Evolutionary conservation across 768 basidiomycete genomes (phyloP).

Genomic region (Boletus subparvulus): DNA sequence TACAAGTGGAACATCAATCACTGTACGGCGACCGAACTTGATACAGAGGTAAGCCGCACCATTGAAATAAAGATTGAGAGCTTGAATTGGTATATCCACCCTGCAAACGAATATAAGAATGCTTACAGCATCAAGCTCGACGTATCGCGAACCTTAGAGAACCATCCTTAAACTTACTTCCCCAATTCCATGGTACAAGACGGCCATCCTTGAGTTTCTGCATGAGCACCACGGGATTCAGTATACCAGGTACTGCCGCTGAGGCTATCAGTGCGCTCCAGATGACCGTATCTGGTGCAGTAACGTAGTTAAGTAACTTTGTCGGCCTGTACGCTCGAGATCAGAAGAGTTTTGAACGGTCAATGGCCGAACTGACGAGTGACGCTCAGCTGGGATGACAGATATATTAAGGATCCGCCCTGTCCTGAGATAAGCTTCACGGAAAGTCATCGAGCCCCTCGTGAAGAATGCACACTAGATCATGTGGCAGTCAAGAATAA

Average conservation of each 20-base stretch:
- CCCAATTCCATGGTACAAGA: conserved; percentile 92
- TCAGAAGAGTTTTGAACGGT: conserved; percentile 4
- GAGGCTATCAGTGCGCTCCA: conserved; percentile 84
- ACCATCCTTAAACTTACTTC: conserved; percentile 91
- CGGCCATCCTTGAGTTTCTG: conserved; percentile 81
- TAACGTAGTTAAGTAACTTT: conserved; percentile 92
- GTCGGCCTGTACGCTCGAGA: conserved; percentile 62
- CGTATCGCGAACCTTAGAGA: conserved; percentile 61
- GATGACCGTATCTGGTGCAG: conserved; percentile 88
- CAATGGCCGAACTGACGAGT: conserved; percentile 56
- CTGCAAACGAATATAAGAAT: conserved; percentile 35
- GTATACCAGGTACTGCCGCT: conserved; percentile 92
- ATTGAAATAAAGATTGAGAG: conserved; percentile 86
- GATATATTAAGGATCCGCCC: conserved; percentile 93
- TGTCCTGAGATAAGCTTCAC: conserved; percentile 90
- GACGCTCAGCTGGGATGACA: conserved; percentile 85
- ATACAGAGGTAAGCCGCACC: conserved; percentile 40
- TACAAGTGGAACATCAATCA: conserved; percentile 25
- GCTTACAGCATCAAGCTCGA: neutral
- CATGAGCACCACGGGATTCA: conserved; percentile 95
- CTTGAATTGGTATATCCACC: conserved; percentile 93
- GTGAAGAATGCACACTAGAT: conserved; percentile 84
- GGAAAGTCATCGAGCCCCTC: conserved; percentile 90
- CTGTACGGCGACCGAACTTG: neutral
- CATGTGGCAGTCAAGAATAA: neutral